These are phyloP conservation scores for Rubroshorea leprosula DNA, from an alignment of 345 rosid genomes.

Conservation along the genomic window DNA sequence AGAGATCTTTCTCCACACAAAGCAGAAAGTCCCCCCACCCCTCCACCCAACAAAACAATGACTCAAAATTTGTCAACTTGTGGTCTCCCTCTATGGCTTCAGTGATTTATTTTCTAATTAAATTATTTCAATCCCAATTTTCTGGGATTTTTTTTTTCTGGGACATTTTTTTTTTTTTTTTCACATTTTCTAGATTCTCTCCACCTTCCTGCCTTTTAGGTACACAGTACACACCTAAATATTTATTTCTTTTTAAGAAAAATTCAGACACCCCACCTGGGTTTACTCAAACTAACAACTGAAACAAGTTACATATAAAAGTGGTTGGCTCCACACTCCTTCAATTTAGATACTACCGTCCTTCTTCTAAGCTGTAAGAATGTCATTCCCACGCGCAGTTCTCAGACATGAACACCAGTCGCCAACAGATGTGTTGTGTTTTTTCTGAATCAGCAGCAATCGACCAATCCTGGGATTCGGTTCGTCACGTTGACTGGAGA, in stretches of 20 bases:
- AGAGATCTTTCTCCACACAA: conserved; percentile 6
- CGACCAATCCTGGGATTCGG: neutral
- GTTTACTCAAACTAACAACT: conserved; percentile 25
- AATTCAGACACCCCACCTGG: conserved; percentile 21
- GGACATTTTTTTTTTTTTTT: neutral
- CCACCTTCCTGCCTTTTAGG: conserved; percentile 37
- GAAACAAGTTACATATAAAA: conserved; percentile 34
- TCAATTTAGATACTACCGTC: conserved; percentile 8
- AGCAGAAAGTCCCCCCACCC: conserved; percentile 2
- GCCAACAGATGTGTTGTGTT: no score
- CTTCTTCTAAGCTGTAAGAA: no score
- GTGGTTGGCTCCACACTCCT: conserved; percentile 15
- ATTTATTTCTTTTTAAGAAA: conserved; percentile 10
- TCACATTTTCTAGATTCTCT: conserved; percentile 39
- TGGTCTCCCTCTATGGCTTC: conserved; percentile 16
- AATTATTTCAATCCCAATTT: neutral
- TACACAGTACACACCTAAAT: conserved; percentile 19
- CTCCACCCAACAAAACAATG: conserved; percentile 27
- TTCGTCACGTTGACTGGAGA: neutral
- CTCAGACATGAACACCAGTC: neutral
- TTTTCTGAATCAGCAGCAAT: no score
- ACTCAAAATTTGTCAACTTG: conserved; percentile 44
- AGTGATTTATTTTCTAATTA: neutral
- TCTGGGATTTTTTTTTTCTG: conserved; percentile 1
- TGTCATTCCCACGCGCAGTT: neutral